These are phyloP conservation scores for Lactarius trivialis DNA, from an alignment of 768 basidiomycete species.

Conservation along the genomic window DNA sequence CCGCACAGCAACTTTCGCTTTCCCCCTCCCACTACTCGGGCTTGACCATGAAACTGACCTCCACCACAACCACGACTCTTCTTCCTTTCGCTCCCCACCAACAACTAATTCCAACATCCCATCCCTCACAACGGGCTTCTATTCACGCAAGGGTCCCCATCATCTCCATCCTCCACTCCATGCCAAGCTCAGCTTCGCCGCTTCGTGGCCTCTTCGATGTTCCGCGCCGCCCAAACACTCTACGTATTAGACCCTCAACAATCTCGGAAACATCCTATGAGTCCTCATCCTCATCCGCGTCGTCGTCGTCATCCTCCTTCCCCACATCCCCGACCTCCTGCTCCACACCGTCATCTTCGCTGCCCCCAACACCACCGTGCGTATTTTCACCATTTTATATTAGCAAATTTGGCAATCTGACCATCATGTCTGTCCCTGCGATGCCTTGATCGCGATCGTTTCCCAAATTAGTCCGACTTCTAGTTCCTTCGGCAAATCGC, in stretches of 20 bases:
- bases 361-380: slow-evolving; percentile 20
- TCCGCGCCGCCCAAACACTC: slow-evolving; percentile 6
- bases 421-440: not conserved
- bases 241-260: slow-evolving; percentile 15
- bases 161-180: not conserved
- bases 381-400: not conserved
- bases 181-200: not conserved
- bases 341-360: slow-evolving; percentile 14
- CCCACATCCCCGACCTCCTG: slow-evolving; percentile 8
- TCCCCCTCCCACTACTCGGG: not conserved
- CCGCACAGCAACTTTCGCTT: not conserved
- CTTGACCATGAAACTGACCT: slow-evolving; percentile 4
- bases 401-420: not conserved
- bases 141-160: slow-evolving; percentile 7
- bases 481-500: slow-evolving; percentile 17
- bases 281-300: slow-evolving; percentile 12
- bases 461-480: slow-evolving; percentile 10
- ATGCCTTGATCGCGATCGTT: slow-evolving; percentile 13
- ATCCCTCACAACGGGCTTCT: not conserved
- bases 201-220: not conserved
- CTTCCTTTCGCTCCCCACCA: slow-evolving; percentile 18
- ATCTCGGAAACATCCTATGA: slow-evolving; percentile 18
- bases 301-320: slow-evolving; percentile 7
- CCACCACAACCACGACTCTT: slow-evolving; percentile 10
- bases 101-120: not conserved